Conservation (phyloP, 2,329 filamentous ascomycete species). For the Penicillium sp. region DNA sequence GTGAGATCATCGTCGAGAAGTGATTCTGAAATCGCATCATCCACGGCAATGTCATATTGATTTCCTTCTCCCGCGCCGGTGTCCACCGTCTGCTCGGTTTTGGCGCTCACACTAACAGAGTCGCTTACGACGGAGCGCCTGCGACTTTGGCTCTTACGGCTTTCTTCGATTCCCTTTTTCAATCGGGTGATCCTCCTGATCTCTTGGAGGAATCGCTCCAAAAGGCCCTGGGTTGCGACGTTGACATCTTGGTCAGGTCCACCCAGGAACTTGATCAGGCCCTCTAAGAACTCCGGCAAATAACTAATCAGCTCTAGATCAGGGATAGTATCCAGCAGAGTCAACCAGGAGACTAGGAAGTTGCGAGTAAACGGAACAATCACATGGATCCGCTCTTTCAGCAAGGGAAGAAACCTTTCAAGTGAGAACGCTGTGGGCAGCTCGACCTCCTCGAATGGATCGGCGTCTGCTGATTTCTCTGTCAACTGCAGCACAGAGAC, state of each 20-base stretch:
- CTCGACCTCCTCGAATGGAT: conserved; percentile 42
- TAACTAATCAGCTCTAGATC: conserved; percentile 93
- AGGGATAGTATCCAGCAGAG: conserved; percentile 89
- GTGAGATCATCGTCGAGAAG: conserved; percentile 56
- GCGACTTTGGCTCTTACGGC: conserved; percentile 69
- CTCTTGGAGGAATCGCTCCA: conserved; percentile 88
- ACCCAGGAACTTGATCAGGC: conserved; percentile 86
- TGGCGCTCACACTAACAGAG: conserved; percentile 55
- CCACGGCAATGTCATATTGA: conserved; percentile 57
- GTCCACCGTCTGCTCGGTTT: conserved; percentile 48
- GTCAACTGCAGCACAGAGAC: conserved; percentile 78
- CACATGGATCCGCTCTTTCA: conserved; percentile 92
- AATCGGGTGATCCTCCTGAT: conserved; percentile 93
- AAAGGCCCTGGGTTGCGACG: conserved; percentile 80
- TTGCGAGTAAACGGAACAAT: conserved; percentile 92
- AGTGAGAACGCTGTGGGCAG: conserved; percentile 89
- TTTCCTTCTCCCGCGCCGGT: conserved; percentile 35
- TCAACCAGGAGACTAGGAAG: conserved; percentile 96
- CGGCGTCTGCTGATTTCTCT: conserved; percentile 48
- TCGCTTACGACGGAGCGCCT: conserved; percentile 72
- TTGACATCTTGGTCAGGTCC: conserved; percentile 94
- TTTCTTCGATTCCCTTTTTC: conserved; percentile 89
- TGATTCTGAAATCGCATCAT: conserved; percentile 46
- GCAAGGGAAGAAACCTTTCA: conserved; percentile 82
- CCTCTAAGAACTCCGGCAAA: conserved; percentile 86